Evolutionary conservation across 257 asterid genomes (phyloP).

Genomic region (Rubia yunnanensis): DNA sequence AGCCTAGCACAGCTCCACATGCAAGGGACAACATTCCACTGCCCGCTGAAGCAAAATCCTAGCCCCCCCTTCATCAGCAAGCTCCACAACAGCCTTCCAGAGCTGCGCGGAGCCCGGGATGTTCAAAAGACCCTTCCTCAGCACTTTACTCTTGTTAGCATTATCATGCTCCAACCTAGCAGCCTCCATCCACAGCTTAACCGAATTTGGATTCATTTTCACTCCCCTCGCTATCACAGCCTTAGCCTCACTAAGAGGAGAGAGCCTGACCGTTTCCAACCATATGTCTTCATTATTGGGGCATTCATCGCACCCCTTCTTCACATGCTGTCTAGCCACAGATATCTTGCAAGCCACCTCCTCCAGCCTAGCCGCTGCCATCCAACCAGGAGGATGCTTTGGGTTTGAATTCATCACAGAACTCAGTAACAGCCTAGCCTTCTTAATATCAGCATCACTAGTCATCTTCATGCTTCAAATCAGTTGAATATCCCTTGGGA

Average conservation of each 20-base stretch:
- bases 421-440: slow-evolving; percentile 77
- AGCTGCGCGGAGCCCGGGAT: slow-evolving; percentile 80
- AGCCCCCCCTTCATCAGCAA: slow-evolving; percentile 79
- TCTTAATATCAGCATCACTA: slow-evolving; percentile 89
- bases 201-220: slow-evolving; percentile 79
- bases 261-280: slow-evolving; percentile 87
- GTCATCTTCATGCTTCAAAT: slow-evolving; percentile 83
- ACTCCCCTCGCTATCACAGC: slow-evolving; percentile 82
- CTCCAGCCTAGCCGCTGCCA: slow-evolving; percentile 93
- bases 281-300: slow-evolving; percentile 86
- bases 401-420: slow-evolving; percentile 82
- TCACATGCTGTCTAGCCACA: slow-evolving; percentile 61
- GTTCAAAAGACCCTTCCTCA: slow-evolving; percentile 80
- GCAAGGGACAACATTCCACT: slow-evolving; percentile 49
- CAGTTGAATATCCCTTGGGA: slow-evolving; percentile 94
- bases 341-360: slow-evolving; percentile 86
- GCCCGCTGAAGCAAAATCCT: slow-evolving; percentile 70
- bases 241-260: slow-evolving; percentile 64
- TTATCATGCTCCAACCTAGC: slow-evolving; percentile 77
- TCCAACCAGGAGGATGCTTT: slow-evolving; percentile 95
- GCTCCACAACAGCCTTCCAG: slow-evolving; percentile 94
- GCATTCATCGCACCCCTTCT: slow-evolving; percentile 78
- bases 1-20: slow-evolving; percentile 66
- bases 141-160: slow-evolving; percentile 53
- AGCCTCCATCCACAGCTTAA: slow-evolving; percentile 88